Conservation (phyloP, 192 early-diverging fungal genomes). For the Coemansia sp. region DNA sequence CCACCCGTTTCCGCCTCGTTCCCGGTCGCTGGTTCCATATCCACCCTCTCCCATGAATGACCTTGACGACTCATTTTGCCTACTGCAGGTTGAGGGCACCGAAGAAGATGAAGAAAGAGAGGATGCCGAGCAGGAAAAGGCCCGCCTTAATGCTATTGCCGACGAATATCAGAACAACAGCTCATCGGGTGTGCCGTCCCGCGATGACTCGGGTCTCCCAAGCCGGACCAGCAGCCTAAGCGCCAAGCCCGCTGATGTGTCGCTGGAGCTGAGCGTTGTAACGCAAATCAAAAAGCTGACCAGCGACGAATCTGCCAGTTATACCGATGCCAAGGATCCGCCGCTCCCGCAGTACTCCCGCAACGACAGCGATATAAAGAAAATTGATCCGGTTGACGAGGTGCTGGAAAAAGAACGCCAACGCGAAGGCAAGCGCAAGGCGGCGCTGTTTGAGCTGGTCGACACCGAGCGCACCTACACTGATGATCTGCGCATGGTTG, state of each 20-base stretch:
- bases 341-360: slow-evolving; percentile 1
- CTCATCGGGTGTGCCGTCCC: slow-evolving; percentile 10
- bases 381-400: slow-evolving; percentile 10
- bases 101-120: slow-evolving; percentile 8
- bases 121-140: slow-evolving; percentile 13
- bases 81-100: slow-evolving; percentile 42
- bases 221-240: slow-evolving; percentile 43
- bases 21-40: slow-evolving; percentile 30
- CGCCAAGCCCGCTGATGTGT: slow-evolving; percentile 5
- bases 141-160: slow-evolving; percentile 32
- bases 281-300: slow-evolving; percentile 15
- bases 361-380: slow-evolving; percentile 8
- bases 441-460: slow-evolving; percentile 49
- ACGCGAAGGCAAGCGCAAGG: slow-evolving; percentile 50
- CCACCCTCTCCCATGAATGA: background rate
- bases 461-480: slow-evolving; percentile 50
- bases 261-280: slow-evolving; percentile 25
- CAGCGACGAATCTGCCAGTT: background rate
- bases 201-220: slow-evolving; percentile 18
- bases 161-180: slow-evolving; percentile 26
- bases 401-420: slow-evolving; percentile 37
- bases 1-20: slow-evolving; percentile 35
- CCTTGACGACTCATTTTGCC: slow-evolving; percentile 1
- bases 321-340: background rate
- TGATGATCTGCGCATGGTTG: slow-evolving; percentile 52